A percentile compares a stretch with the other conserved stretches of the same genome.
Conservation (phyloP, 331 rosid species). For the Quercus tomentella region DNA sequence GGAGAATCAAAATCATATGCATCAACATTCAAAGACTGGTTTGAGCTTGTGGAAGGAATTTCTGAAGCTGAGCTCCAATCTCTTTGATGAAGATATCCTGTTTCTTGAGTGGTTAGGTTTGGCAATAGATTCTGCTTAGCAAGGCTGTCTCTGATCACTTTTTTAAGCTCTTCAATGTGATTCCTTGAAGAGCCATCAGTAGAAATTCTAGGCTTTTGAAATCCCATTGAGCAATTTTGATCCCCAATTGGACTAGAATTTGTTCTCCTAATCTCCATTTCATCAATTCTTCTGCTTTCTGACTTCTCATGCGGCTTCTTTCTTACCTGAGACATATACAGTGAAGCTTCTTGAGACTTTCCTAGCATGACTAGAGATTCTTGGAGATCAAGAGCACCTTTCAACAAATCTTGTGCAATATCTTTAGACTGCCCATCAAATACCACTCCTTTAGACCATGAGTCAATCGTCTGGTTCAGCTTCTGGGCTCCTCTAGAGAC, state of each 20-base stretch:
- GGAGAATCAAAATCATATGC: constrained; percentile 25
- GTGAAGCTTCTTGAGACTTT: constrained; percentile 69
- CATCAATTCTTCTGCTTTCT: constrained; percentile 33
- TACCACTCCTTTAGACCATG: constrained; percentile 61
- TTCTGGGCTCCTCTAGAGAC: constrained; percentile 65
- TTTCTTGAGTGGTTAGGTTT: constrained; percentile 20
- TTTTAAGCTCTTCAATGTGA: constrained; percentile 69
- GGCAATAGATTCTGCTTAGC: constrained; percentile 44
- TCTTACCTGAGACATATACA: constrained; percentile 30
- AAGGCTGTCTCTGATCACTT: constrained; percentile 65
- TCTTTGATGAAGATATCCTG: constrained; percentile 20
- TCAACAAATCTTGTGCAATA: constrained; percentile 69
- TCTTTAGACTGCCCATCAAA: constrained; percentile 47
- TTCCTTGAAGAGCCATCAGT: constrained; percentile 50
- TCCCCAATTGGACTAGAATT: constrained; percentile 25
- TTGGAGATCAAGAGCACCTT: constrained; percentile 80
- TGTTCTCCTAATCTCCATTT: constrained; percentile 10
- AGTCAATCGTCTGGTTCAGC: constrained; percentile 72
- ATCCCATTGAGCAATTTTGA: constrained; percentile 24
- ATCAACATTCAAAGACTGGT: constrained; percentile 52
- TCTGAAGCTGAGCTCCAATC: constrained; percentile 40
- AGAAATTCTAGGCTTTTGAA: constrained; percentile 40
- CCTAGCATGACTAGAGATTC: constrained; percentile 62
- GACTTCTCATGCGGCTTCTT: constrained; percentile 30
- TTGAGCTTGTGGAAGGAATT: constrained; percentile 66